Base-by-base conservation (phyloP, 73 alveolate genomes). In the Urostyla sp. region DNA sequence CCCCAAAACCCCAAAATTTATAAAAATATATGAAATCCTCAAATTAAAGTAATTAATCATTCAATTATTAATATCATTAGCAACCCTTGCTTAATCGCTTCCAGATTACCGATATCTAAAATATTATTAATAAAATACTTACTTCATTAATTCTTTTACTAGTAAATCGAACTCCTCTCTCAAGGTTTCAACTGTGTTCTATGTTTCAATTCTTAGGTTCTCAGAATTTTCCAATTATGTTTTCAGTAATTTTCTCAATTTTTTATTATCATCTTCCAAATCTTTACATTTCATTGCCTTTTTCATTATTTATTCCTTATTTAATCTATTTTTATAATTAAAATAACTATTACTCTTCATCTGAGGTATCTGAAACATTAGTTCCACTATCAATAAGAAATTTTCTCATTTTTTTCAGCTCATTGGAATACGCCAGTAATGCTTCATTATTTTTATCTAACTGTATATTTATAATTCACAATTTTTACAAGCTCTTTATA, bases 91-190 rank as follows among this genome's bases (percentile, higher is more conserved):
- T n/a, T n/a, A n/a, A n/a, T n/a, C n/a, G n/a, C n/a, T n/a, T n/a
- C n/a, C n/a, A n/a, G n/a, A n/a, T n/a, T n/a, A n/a, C n/a, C n/a
- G n/a, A n/a, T n/a, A n/a, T n/a, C n/a, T n/a, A n/a, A n/a, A n/a
- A n/a, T n/a, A n/a, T n/a, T n/a, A n/a, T n/a, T n/a, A n/a, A n/a
- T n/a, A n/a, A n/a, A n/a, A n/a, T n/a, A n/a, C n/a, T n/a, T 69
- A 83, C 28, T 85, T 80, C 1, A 74, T 75, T 0, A 85, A 58
- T 52, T 85, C 94, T 46, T 60, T 79, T 16, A 87, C 94, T 23
- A 87, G 76, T 13, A 57, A 35, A 44, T 87, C 91, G 34, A 87
- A 79, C 36, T 87, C 94, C 51, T 87, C 91, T 27, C 94, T 80
- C 21, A 87, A 75, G 21, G 88, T 87, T 50, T 87, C 94, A 36